Evolutionary conservation across 495 filamentous ascomycete species (phyloP).

Genomic region (Xylaria venustula): DNA sequence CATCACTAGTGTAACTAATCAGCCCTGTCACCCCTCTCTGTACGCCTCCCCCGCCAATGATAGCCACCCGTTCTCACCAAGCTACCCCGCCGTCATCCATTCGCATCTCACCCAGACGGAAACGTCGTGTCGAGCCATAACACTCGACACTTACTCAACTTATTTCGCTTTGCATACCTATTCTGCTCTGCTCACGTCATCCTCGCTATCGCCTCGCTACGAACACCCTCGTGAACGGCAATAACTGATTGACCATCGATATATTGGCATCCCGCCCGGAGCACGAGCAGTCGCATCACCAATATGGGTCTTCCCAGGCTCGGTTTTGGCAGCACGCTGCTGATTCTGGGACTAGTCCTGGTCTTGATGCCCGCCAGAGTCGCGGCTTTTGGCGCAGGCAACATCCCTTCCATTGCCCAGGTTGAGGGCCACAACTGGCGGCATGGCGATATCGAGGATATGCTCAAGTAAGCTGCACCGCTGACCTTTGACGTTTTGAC

Average conservation of each 20-base stretch:
- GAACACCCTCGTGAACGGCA: no score
- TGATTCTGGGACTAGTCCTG: conserved; percentile 51
- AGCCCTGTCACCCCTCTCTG: background rate
- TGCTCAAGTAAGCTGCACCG: conserved; percentile 57
- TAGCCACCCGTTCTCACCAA: background rate
- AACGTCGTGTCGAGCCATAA: no score
- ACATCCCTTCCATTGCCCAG: conserved; percentile 89
- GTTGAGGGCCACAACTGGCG: conserved; percentile 96
- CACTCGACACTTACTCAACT: background rate
- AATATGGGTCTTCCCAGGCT: conserved; percentile 41
- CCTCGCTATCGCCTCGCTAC: background rate
- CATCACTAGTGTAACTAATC: background rate
- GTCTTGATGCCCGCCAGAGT: conserved; percentile 62
- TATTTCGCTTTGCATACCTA: background rate
- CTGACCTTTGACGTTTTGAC: background rate
- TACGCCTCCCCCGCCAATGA: conserved; percentile 4
- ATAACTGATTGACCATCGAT: no score
- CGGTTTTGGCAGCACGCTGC: conserved; percentile 42
- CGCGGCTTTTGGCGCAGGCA: conserved; percentile 89
- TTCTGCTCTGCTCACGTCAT: conserved; percentile 6
- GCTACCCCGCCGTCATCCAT: conserved; percentile 5
- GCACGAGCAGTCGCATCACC: no score
- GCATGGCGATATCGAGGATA: conserved; percentile 92
- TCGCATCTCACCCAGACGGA: background rate
- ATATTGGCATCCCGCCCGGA: no score